These are phyloP conservation scores for Sugiyamaella lignohabitans DNA, from an alignment of 805 yeast genomes.

Conservation along the genomic window DNA sequence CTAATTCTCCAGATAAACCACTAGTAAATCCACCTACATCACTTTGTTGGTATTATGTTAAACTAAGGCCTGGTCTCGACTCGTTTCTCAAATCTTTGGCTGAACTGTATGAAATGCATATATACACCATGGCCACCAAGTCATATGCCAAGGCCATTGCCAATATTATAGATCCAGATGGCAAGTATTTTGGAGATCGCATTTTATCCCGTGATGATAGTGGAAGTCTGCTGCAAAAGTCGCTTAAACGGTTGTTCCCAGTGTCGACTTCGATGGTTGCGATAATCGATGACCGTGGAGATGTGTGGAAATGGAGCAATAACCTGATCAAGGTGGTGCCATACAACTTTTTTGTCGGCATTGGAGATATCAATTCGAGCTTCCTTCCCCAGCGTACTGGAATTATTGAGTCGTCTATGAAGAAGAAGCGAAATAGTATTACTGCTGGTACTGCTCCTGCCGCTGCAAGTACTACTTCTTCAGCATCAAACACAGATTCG, in stretches of 20 bases:
- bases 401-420: slow-evolving; percentile 24
- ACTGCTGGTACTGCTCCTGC: too few species aligned
- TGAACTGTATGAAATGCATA: slow-evolving; percentile 76
- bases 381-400: slow-evolving; percentile 54
- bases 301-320: slow-evolving; percentile 97
- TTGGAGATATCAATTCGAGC: slow-evolving; percentile 93
- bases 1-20: slow-evolving; percentile 46
- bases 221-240: slow-evolving; percentile 85
- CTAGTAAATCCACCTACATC: slow-evolving; percentile 41
- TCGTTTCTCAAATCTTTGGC: slow-evolving; percentile 63
- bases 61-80: slow-evolving; percentile 78
- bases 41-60: slow-evolving; percentile 82
- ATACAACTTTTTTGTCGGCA: slow-evolving; percentile 91
- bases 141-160: slow-evolving; percentile 89
- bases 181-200: slow-evolving; percentile 80
- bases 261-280: slow-evolving; percentile 96
- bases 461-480: background rate
- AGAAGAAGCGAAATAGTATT: slow-evolving; percentile 3
- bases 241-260: slow-evolving; percentile 81
- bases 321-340: slow-evolving; percentile 90
- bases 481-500: background rate
- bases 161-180: slow-evolving; percentile 83
- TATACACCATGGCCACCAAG: slow-evolving; percentile 97
- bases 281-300: slow-evolving; percentile 95
- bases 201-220: slow-evolving; percentile 91